Evolutionary conservation across 192 early-diverging fungal species (phyloP), one percentile per base, ranked within the genome.

Genomic region (Entomortierella chlamydospora): DNA sequence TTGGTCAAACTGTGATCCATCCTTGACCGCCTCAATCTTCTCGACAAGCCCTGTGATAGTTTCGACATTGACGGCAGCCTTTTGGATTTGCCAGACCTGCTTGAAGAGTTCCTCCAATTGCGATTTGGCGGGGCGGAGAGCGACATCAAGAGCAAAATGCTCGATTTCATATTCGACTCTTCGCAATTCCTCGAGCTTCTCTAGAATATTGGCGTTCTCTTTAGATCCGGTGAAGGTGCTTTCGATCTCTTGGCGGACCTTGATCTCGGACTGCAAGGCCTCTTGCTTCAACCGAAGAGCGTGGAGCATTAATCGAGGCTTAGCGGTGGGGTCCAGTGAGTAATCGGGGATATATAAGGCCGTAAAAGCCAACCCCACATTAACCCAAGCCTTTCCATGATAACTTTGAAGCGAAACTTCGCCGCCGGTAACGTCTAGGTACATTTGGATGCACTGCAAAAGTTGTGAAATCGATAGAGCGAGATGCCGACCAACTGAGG

Each of bases 321-420:
- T 89, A 5, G 91, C 85, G 7, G 94, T 95, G 3, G 97, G 96
- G 81, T 99, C 97, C 23, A 94, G 83, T 0, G 94, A 89, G 26
- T 93, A 89, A 29, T 88, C 76, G 7, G 97, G 97, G 29, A 99
- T 82, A 50, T 95, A 95, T 1, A 88, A 73, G 9, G 78, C 71
- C 57, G 96, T 64, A 72, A 95, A 87, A 1, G 88, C 81, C 12
- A 92, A 43, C 0, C 87, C 87, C 11, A 90, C 66, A 29, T 77
- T 78, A 7, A 91, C 77, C 81, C 91, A 90, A 0, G 89, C 81
- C 71, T 86, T 85, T 31, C 90, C 91, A 28, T 87, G 78, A 25
- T 70, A 56, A 13, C 29, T 67, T 34, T 71, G 67, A 30, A 83
- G 52, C 41, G 53, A 45, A 30, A 54, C 28, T 23, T 70, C 67